These are phyloP conservation scores for Nigrospora oryzae DNA, from an alignment of 2,329 filamentous ascomycete genomes.

Conservation along the genomic window DNA sequence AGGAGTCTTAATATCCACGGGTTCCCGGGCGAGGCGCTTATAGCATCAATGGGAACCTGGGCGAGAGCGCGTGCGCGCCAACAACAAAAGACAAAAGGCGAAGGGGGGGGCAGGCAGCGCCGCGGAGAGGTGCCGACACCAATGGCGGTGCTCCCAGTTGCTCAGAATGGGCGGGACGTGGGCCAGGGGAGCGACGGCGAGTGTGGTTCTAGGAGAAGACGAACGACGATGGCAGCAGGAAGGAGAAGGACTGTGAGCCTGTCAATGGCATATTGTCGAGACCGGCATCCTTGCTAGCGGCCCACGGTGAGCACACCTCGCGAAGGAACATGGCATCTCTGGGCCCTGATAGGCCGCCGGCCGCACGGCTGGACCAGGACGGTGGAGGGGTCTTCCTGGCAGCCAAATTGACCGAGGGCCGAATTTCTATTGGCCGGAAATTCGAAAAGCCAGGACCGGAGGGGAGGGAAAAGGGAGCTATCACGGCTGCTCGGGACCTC, in stretches of 20 bases:
- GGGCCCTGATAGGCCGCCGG: constrained; percentile 1
- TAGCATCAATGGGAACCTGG: constrained; percentile 2
- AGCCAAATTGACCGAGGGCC: constrained; percentile 1
- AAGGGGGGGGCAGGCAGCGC: neutral
- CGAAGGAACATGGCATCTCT: constrained; percentile 2
- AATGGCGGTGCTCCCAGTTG: neutral
- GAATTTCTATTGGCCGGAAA: constrained; percentile 1
- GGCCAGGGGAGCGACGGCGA: neutral
- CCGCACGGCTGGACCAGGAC: neutral
- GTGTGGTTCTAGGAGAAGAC: constrained; percentile 3
- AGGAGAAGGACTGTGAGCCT: constrained; percentile 5
- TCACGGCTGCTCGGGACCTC: constrained; percentile 1
- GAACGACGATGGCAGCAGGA: neutral
- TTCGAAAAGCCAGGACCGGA: neutral
- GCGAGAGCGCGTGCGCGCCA: neutral
- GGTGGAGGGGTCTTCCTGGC: neutral
- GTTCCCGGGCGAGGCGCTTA: constrained; percentile 4
- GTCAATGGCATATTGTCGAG: constrained; percentile 4
- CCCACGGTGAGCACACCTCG: constrained; percentile 1
- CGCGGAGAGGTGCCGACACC: constrained; percentile 3
- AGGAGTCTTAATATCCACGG: neutral
- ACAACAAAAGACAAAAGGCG: no score
- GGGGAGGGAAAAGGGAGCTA: neutral
- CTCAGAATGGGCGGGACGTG: neutral
- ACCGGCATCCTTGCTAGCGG: constrained; percentile 4